These are phyloP conservation scores for Yamadazyma friedrichii DNA, from an alignment of 1,139 yeast species.

Conservation along the genomic window DNA sequence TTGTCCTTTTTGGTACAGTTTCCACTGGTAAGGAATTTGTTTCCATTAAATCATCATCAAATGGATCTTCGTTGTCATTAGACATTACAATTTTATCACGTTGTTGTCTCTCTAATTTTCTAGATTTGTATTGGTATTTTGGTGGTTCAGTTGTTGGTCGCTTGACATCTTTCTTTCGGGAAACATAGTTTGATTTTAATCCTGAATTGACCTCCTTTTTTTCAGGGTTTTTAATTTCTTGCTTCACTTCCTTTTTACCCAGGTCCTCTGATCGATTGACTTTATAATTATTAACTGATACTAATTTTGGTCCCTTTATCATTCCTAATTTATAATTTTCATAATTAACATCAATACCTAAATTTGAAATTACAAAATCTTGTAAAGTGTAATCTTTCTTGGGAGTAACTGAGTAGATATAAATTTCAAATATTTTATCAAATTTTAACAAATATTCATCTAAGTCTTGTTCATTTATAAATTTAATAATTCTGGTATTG, in stretches of 20 bases:
- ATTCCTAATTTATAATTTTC: slow-evolving; percentile 29
- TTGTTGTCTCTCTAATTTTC: slow-evolving; percentile 27
- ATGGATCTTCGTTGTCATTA: slow-evolving; percentile 16
- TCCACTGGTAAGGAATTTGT: slow-evolving; percentile 1
- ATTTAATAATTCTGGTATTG: slow-evolving; percentile 18
- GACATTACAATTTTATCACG: slow-evolving; percentile 38
- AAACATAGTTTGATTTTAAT: slow-evolving; percentile 16
- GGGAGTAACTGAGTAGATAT: slow-evolving; percentile 29
- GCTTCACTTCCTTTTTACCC: neutral
- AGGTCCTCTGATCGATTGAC: neutral
- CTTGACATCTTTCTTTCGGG: slow-evolving; percentile 20
- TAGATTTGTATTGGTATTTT: slow-evolving; percentile 37
- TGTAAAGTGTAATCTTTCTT: slow-evolving; percentile 18
- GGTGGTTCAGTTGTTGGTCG: slow-evolving; percentile 6
- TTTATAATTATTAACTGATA: slow-evolving; percentile 1
- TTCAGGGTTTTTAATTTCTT: neutral
- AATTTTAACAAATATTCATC: slow-evolving; percentile 19
- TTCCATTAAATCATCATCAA: slow-evolving; percentile 13
- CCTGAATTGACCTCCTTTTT: slow-evolving; percentile 2
- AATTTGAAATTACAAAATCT: slow-evolving; percentile 33
- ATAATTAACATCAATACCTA: slow-evolving; percentile 20
- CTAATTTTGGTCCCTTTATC: slow-evolving; percentile 34
- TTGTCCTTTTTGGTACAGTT: slow-evolving; percentile 6
- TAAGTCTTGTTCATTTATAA: slow-evolving; percentile 20
- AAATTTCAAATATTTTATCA: slow-evolving; percentile 25